Conservation (phyloP, 192 early-diverging fungal species). For the Mortierella hygrophila region DNA sequence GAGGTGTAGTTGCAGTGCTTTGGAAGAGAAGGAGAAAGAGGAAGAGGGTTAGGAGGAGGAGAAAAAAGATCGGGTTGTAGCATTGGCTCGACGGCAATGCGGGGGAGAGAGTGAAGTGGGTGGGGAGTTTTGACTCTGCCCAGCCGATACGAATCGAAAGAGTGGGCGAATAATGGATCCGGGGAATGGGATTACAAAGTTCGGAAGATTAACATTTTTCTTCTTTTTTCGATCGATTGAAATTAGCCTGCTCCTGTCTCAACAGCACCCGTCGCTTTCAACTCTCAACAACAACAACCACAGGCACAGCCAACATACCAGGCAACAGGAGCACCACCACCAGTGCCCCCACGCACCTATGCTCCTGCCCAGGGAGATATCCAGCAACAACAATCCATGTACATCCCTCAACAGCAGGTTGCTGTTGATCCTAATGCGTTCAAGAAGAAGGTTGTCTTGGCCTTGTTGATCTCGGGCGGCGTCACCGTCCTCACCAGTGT, state of each 20-base stretch:
- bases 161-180: slow-evolving; percentile 1
- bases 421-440: slow-evolving; percentile 44
- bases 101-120: background rate
- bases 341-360: slow-evolving; percentile 52
- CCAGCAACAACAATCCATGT: slow-evolving; percentile 20
- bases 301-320: slow-evolving; percentile 22
- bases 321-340: slow-evolving; percentile 20
- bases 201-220: background rate
- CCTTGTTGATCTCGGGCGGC: slow-evolving; percentile 48
- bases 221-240: background rate
- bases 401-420: slow-evolving; percentile 17
- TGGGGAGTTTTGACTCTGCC: background rate
- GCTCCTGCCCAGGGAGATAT: slow-evolving; percentile 8
- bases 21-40: background rate
- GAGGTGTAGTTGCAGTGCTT: background rate
- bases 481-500: slow-evolving; percentile 32
- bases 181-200: background rate
- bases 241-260: slow-evolving; percentile 11
- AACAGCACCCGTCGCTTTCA: background rate
- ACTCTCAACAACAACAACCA: background rate
- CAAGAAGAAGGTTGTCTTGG: slow-evolving; percentile 49
- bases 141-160: background rate
- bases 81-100: background rate
- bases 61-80: background rate
- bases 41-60: background rate